These are phyloP conservation scores for Misopates orontium DNA, from an alignment of 257 asterid species.

Conservation along the genomic window DNA sequence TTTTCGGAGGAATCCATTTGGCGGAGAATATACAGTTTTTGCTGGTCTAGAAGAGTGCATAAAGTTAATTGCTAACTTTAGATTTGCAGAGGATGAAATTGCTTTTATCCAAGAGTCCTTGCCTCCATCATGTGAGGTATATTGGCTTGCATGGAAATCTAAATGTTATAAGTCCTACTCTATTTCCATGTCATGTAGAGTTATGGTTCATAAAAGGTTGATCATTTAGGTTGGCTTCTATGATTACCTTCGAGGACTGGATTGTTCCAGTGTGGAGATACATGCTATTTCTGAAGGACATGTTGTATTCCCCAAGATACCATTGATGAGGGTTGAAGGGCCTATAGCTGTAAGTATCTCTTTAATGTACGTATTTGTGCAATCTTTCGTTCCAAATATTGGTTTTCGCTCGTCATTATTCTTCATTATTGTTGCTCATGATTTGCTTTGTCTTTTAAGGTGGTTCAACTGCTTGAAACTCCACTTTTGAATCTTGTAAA, in stretches of 20 bases:
- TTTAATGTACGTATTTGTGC: conserved; percentile 14
- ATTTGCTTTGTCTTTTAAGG: conserved; percentile 50
- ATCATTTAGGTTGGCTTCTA: conserved; percentile 69
- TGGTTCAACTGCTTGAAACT: conserved; percentile 96
- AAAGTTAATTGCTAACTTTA: conserved; percentile 81
- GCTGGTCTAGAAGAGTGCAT: conserved; percentile 99
- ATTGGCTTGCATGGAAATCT: conserved; percentile 16
- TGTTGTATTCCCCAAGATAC: conserved; percentile 95
- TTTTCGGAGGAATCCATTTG: conserved; percentile 84
- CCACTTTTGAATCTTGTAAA: conserved; percentile 87
- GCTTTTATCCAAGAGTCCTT: conserved; percentile 61
- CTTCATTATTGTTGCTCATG: conserved; percentile 9
- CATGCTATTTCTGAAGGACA: conserved; percentile 91
- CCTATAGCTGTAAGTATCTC: conserved; percentile 83
- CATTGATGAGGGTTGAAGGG: conserved; percentile 95
- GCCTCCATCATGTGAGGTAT: conserved; percentile 92
- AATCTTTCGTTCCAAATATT: conserved; percentile 10
- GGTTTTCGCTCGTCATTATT: conserved; percentile 14
- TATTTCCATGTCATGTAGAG: conserved; percentile 20
- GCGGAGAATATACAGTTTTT: conserved; percentile 93
- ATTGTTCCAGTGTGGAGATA: conserved; percentile 91
- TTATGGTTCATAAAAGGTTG: conserved; percentile 23
- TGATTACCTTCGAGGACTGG: conserved; percentile 73
- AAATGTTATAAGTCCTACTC: too few species aligned
- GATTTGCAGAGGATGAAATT: conserved; percentile 76